Percentiles rank a stretch among this genome's conserved stretches.
Conservation (phyloP, 768 basidiomycete species). For the Melanogaster broomeanus region DNA sequence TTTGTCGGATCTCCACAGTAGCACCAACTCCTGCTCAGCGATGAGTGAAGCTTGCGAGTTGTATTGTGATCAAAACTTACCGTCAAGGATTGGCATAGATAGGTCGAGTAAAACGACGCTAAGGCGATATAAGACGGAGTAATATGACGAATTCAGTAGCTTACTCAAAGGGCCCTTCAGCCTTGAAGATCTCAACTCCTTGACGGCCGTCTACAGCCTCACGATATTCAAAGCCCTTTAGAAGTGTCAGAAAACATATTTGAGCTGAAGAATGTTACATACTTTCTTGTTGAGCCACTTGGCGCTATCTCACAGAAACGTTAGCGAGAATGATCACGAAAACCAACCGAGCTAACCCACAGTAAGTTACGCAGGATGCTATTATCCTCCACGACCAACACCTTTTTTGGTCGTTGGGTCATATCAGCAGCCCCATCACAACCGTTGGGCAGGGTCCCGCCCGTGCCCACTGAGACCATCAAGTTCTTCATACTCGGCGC, state of each 20-base stretch:
- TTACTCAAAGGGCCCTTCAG: conserved; percentile 84
- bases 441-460: conserved; percentile 70
- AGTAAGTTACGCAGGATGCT: conserved; percentile 79
- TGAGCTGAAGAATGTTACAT: not conserved
- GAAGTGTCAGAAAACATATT: conserved; percentile 2
- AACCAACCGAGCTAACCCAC: conserved; percentile 44
- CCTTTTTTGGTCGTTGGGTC: conserved; percentile 50
- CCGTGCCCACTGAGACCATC: conserved; percentile 55
- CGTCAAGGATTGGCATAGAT: conserved; percentile 94
- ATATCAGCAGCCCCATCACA: conserved; percentile 56
- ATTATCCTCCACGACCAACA: conserved; percentile 92
- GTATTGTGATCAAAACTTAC: conserved; percentile 36
- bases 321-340: conserved; percentile 10
- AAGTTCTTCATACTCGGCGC: conserved; percentile 29
- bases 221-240: conserved; percentile 68
- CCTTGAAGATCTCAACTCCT: conserved; percentile 74
- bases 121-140: conserved; percentile 2
- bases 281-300: conserved; percentile 68
- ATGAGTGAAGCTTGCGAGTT: not conserved
- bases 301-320: conserved; percentile 37
- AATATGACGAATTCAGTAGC: conserved; percentile 28
- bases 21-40: conserved; percentile 68
- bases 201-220: conserved; percentile 85
- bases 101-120: conserved; percentile 88
- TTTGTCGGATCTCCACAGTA: conserved; percentile 75